Base-by-base conservation (phyloP, 257 asterid species). In the Solanum dulcamara region DNA sequence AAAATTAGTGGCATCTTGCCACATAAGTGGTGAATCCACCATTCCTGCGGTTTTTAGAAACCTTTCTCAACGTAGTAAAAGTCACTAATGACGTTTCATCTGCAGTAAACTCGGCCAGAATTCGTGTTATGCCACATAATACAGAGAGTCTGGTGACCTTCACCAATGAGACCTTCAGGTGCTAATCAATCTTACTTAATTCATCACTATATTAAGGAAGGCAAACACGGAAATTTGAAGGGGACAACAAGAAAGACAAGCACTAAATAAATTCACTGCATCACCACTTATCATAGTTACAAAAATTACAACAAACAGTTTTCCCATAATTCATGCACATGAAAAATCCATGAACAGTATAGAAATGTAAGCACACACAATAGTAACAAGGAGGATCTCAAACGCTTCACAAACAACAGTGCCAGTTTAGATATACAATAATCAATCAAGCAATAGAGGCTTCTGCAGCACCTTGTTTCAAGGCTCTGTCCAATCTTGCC, bases 401-500 rank as follows among this genome's bases (percentile, higher is more conserved):
- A 87, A 82, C 84, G 70, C 88, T 81, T 84, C 74, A 26, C 37
- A 55, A 67, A 30, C 59, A 26, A 42, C 15, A 4, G 17, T 46
- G 82, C 62, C 59, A 15, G 42, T 77, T 77, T 46, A 74, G 82
- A 77, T 77, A 26, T 77, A 77, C 62, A 46, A 26, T 26, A 28
- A 26, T 46, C 28, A 4, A 9, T 77, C 44, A 77, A 77, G 42
- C 42, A 26, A 44, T 28, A 77, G 28, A 92, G 67, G 89, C 91
- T 90, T 88, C 90, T 67, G 92, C 88, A 42, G 91, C 84, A 74
- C 90, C 91, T 68, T 81, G 85, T 83, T 91, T 89, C 83, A 96
- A 90, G 81, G 97, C 98, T 90, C 94, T 89, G 90, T 93, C 96
- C 90, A 94, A 80, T 85, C 98, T 94, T 64, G 94, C 91, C 93